A percentile compares a stretch with the other conserved stretches of the same genome.
These are phyloP conservation scores for Candida krabiensis DNA, from an alignment of 805 yeast species.

Conservation along the genomic window DNA sequence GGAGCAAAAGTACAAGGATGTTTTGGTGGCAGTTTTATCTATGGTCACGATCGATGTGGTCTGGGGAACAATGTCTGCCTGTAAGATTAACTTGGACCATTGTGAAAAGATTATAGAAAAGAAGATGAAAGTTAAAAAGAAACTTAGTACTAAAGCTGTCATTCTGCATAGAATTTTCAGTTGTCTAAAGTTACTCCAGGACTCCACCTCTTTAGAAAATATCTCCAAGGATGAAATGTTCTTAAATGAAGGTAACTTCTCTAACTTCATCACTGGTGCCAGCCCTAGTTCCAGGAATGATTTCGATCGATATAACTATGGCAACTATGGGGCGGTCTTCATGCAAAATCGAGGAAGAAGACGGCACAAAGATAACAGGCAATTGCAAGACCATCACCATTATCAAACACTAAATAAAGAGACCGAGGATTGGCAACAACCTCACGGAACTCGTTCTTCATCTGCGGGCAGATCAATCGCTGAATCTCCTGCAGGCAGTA, in stretches of 20 bases:
- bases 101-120: constrained; percentile 74
- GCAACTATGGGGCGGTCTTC: constrained; percentile 26
- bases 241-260: constrained; percentile 35
- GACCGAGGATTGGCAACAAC: background rate
- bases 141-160: constrained; percentile 71
- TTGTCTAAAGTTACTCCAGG: constrained; percentile 72
- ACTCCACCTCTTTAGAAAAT: constrained; percentile 57
- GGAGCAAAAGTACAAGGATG: constrained; percentile 76
- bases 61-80: constrained; percentile 89
- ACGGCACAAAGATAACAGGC: constrained; percentile 4
- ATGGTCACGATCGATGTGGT: constrained; percentile 88
- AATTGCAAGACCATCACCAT: background rate
- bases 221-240: constrained; percentile 35
- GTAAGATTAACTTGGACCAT: constrained; percentile 70
- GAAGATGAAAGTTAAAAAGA: constrained; percentile 65
- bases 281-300: constrained; percentile 27
- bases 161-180: constrained; percentile 77
- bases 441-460: background rate
- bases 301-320: constrained; percentile 22
- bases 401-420: background rate
- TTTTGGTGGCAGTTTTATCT: constrained; percentile 75
- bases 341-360: constrained; percentile 20
- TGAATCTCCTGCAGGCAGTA: constrained; percentile 5
- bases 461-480: background rate
- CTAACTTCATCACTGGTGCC: constrained; percentile 33